Evolutionary conservation across 106 monocot genomes (phyloP).

Genomic region (Cymbidium sinense): DNA sequence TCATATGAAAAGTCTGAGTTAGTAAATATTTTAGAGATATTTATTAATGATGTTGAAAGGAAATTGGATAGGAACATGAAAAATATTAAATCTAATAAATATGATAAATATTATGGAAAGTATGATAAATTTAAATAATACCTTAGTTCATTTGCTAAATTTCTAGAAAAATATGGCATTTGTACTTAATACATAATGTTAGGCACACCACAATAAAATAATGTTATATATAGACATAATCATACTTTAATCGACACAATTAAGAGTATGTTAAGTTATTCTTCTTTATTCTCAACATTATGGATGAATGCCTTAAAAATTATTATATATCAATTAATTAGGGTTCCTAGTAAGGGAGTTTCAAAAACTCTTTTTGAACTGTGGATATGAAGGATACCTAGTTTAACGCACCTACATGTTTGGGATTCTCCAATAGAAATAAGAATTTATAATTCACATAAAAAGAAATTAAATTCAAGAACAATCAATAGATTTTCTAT

Average conservation of each 20-base stretch:
- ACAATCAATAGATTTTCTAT: no score
- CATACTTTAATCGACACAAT: slow-evolving; percentile 7
- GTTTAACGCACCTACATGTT: slow-evolving; percentile 13
- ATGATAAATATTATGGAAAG: no score
- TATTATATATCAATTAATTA: not conserved
- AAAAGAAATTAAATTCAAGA: no score
- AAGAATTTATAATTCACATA: no score
- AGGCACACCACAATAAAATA: slow-evolving; percentile 2
- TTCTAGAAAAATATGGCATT: slow-evolving; percentile 3
- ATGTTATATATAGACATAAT: not conserved
- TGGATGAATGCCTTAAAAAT: slow-evolving; percentile 7
- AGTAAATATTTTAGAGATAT: not conserved
- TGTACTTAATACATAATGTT: not conserved
- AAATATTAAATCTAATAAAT: no score
- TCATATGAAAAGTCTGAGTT: slow-evolving; percentile 8
- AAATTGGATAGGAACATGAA: slow-evolving; percentile 14
- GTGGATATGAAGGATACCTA: slow-evolving; percentile 11
- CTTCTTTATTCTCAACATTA: not conserved
- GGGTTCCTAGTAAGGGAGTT: slow-evolving; percentile 10
- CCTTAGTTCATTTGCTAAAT: no score
- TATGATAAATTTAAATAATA: no score
- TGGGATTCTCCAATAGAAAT: slow-evolving; percentile 8
- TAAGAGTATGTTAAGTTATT: no score
- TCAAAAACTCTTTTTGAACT: no score
- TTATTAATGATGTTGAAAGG: slow-evolving; percentile 15